phyloP scores from a whole-genome alignment of 192 early-diverging fungal species.

The Mortierella hygrophila region DNA sequence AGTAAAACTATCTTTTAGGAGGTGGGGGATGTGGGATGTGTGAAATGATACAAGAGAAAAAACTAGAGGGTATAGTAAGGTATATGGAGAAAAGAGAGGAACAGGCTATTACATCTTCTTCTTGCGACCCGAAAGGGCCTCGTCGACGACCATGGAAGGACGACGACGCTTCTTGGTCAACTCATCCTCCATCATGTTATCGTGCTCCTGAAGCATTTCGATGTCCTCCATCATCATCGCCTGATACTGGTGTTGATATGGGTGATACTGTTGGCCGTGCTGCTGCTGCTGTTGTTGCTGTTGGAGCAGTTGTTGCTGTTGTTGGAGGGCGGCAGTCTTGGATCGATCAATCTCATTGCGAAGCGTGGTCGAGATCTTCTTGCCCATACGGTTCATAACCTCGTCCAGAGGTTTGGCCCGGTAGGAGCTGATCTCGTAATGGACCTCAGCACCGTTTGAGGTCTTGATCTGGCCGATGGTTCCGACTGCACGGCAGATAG shows the following conservation, averaged over 20 bases:
- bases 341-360: conserved; percentile 49
- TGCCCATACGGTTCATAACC: conserved; percentile 55
- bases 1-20: too few species aligned
- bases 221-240: background rate
- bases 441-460: conserved; percentile 41
- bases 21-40: background rate
- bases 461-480: conserved; percentile 56
- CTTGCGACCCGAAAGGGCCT: background rate
- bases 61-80: background rate
- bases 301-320: background rate
- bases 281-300: background rate
- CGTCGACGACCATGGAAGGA: background rate
- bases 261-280: background rate
- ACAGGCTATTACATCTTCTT: conserved; percentile 10
- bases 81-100: background rate
- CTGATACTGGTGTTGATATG: background rate
- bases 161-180: conserved; percentile 12
- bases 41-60: background rate
- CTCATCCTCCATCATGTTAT: conserved; percentile 7
- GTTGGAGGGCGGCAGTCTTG: conserved; percentile 20
- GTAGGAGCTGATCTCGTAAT: conserved; percentile 37
- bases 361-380: conserved; percentile 41
- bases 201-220: conserved; percentile 18
- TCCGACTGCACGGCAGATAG: conserved; percentile 42
- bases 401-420: conserved; percentile 54